Evolutionary conservation across 495 filamentous ascomycete species (phyloP).

Genomic region (Jackrogersella minutella): DNA sequence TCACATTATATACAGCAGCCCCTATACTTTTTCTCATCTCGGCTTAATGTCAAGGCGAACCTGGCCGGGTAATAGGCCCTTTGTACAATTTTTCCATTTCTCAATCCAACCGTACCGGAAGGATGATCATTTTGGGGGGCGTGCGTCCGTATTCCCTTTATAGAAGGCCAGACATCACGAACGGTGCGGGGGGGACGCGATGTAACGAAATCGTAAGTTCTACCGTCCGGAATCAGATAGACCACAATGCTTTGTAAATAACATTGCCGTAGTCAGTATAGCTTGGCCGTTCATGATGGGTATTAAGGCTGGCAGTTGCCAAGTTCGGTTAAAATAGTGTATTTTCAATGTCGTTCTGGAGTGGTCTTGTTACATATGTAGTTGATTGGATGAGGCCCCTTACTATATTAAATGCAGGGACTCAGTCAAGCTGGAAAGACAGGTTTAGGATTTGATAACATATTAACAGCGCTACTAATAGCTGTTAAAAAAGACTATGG

Average conservation of each 20-base stretch:
- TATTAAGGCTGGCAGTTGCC: not conserved
- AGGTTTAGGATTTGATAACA: not conserved
- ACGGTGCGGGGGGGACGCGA: slow-evolving; percentile 24
- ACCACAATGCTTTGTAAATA: not conserved
- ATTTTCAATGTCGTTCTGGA: slow-evolving; percentile 6
- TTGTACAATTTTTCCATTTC: slow-evolving; percentile 19
- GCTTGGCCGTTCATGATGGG: not conserved
- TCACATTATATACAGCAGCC: slow-evolving; percentile 28
- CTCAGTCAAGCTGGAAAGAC: not conserved
- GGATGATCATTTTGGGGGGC: slow-evolving; percentile 13
- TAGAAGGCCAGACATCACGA: slow-evolving; percentile 16
- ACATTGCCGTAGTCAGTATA: slow-evolving; percentile 2
- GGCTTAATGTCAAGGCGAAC: slow-evolving; percentile 34
- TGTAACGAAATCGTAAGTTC: slow-evolving; percentile 21
- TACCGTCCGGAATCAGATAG: slow-evolving; percentile 1
- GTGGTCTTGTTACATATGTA: not conserved
- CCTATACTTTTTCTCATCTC: slow-evolving; percentile 20
- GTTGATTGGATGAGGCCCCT: slow-evolving; percentile 8
- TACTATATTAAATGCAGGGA: slow-evolving; percentile 28
- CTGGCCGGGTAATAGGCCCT: slow-evolving; percentile 29
- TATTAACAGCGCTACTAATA: slow-evolving; percentile 17
- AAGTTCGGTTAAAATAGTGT: slow-evolving; percentile 25
- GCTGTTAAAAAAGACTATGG: not conserved
- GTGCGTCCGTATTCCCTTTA: slow-evolving; percentile 30
- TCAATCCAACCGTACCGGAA: slow-evolving; percentile 32